Conservation (phyloP, 2,329 filamentous ascomycete genomes). For the Neophaeococcomyces aloes region DNA sequence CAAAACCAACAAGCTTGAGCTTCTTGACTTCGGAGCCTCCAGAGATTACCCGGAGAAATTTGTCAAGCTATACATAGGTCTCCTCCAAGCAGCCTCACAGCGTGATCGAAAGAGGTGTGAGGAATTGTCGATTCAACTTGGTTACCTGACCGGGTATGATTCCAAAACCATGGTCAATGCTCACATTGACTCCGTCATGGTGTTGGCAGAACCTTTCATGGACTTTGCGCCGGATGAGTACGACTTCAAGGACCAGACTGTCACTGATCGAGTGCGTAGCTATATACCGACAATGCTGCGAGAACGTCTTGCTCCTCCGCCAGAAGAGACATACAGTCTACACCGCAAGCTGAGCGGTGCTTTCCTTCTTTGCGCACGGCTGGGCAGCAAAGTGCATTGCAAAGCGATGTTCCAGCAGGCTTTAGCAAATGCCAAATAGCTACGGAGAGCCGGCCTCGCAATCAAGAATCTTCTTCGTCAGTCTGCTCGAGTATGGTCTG, state of each 20-base stretch:
- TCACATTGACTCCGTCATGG: conserved; percentile 77
- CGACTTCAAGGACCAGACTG: conserved; percentile 88
- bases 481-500: conserved; percentile 21
- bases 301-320: conserved; percentile 79
- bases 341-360: conserved; percentile 93
- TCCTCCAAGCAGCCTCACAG: conserved; percentile 69
- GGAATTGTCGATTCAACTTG: conserved; percentile 61
- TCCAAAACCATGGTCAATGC: conserved; percentile 78
- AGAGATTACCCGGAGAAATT: conserved; percentile 75
- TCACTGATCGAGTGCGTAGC: conserved; percentile 80
- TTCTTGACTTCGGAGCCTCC: conserved; percentile 91
- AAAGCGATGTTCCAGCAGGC: conserved; percentile 63
- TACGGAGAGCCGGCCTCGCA: neutral
- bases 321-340: conserved; percentile 93
- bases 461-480: conserved; percentile 16
- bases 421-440: conserved; percentile 14
- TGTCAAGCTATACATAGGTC: conserved; percentile 64
- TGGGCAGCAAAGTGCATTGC: conserved; percentile 75
- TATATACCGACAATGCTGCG: conserved; percentile 89
- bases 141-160: conserved; percentile 88
- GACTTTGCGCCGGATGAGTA: conserved; percentile 68
- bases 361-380: conserved; percentile 76
- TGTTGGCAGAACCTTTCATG: conserved; percentile 84
- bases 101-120: conserved; percentile 55
- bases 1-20: conserved; percentile 60